phyloP scores from a whole-genome alignment of 1,284 basidiomycete genomes.

The Malassezia slooffiae region DNA sequence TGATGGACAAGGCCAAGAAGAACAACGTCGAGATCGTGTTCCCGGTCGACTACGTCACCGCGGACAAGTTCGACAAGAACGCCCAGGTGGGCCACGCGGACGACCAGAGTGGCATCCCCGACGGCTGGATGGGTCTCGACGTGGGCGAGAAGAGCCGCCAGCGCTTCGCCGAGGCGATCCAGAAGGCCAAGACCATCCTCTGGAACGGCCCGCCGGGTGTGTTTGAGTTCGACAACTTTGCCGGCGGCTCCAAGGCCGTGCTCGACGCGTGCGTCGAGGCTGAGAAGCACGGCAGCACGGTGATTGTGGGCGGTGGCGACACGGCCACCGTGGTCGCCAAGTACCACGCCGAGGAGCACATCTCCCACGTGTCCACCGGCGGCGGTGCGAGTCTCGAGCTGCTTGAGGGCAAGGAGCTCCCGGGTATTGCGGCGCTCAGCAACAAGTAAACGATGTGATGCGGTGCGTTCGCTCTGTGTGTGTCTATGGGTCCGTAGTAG shows the following conservation, averaged over 20 bases:
- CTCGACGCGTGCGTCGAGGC: conserved; percentile 81
- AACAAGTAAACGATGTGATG: conserved; percentile 6
- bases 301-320: conserved; percentile 60
- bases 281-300: conserved; percentile 71
- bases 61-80: conserved; percentile 88
- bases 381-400: conserved; percentile 73
- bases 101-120: conserved; percentile 65
- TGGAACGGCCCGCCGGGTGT: conserved; percentile 97
- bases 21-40: conserved; percentile 91
- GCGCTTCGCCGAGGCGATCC: conserved; percentile 67
- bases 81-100: conserved; percentile 68
- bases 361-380: conserved; percentile 93
- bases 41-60: conserved; percentile 87
- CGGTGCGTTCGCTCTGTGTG: background rate
- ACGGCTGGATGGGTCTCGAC: conserved; percentile 85
- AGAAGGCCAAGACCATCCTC: conserved; percentile 86
- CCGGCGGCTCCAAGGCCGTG: conserved; percentile 70
- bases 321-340: conserved; percentile 50
- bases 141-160: conserved; percentile 58
- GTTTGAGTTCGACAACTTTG: conserved; percentile 89
- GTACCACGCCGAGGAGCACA: conserved; percentile 62
- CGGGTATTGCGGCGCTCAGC: conserved; percentile 11
- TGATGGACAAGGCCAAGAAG: conserved; percentile 84
- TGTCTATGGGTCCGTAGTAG: background rate
- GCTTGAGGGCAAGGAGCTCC: conserved; percentile 21